Conservation (phyloP, 495 filamentous ascomycete genomes). For the Filosporella fistucella region DNA sequence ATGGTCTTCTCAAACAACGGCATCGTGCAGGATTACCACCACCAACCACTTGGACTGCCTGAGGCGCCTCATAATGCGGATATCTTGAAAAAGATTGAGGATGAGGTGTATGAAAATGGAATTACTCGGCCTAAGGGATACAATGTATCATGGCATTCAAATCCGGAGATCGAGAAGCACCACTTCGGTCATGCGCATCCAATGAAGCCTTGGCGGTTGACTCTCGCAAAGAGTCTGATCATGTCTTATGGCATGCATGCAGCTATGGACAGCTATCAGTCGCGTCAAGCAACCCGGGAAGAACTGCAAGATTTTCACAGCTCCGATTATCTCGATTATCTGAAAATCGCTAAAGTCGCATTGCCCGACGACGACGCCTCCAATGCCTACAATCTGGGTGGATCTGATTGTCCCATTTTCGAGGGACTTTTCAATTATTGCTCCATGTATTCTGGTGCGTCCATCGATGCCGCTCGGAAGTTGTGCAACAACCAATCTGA, state of each 20-base stretch:
- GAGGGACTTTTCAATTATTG: slow-evolving; percentile 95
- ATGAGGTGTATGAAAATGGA: slow-evolving; percentile 64
- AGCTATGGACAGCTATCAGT: slow-evolving; percentile 88
- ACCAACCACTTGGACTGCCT: slow-evolving; percentile 45
- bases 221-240: slow-evolving; percentile 89
- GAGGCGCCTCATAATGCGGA: slow-evolving; percentile 52
- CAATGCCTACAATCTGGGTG: slow-evolving; percentile 64
- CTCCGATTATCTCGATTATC: slow-evolving; percentile 84
- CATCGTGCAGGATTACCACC: slow-evolving; percentile 68
- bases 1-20: slow-evolving; percentile 21
- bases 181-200: slow-evolving; percentile 94
- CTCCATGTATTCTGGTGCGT: slow-evolving; percentile 85
- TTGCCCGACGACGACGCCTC: slow-evolving; percentile 36
- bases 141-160: slow-evolving; percentile 93
- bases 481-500: slow-evolving; percentile 80
- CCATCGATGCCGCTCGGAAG: slow-evolving; percentile 86
- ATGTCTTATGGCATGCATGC: slow-evolving; percentile 91
- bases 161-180: slow-evolving; percentile 90
- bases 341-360: slow-evolving; percentile 42
- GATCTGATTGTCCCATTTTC: slow-evolving; percentile 92
- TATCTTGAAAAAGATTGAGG: slow-evolving; percentile 60
- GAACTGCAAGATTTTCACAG: slow-evolving; percentile 87
- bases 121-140: slow-evolving; percentile 77
- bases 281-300: slow-evolving; percentile 77
- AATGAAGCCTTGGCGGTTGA: slow-evolving; percentile 98